phyloP scores from a whole-genome alignment of 2,329 filamentous ascomycete species.

The Verticillium klebahnii region DNA sequence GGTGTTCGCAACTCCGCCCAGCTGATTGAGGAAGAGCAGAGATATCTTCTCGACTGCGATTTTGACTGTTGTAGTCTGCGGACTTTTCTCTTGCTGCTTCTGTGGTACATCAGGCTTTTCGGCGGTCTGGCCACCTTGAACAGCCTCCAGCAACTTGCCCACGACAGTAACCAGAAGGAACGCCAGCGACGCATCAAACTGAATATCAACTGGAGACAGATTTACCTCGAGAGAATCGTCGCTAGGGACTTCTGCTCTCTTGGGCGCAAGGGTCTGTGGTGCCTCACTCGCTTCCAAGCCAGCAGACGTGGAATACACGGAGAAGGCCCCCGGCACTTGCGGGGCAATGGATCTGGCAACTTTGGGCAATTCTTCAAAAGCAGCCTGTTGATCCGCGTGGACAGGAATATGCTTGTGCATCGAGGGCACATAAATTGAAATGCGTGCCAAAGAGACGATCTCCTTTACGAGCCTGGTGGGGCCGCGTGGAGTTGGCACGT shows the following conservation, averaged over 20 bases:
- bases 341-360: conserved; percentile 37
- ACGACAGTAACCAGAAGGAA: conserved; percentile 50
- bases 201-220: conserved; percentile 46
- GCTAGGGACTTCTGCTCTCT: conserved; percentile 8
- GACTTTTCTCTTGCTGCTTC: conserved; percentile 2
- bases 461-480: conserved; percentile 53
- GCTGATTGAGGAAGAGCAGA: conserved; percentile 50
- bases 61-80: conserved; percentile 32
- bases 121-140: conserved; percentile 21
- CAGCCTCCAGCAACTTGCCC: conserved; percentile 41
- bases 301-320: conserved; percentile 30
- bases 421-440: conserved; percentile 53
- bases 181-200: conserved; percentile 53
- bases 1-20: conserved; percentile 47
- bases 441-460: conserved; percentile 41
- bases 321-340: conserved; percentile 59
- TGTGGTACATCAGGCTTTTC: conserved; percentile 11
- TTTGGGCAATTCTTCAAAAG: conserved; percentile 19
- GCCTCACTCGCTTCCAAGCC: conserved; percentile 3
- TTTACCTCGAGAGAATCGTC: conserved; percentile 41
- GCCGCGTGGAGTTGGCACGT: conserved; percentile 44
- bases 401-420: conserved; percentile 39
- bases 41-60: conserved; percentile 45
- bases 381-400: conserved; percentile 21
- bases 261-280: conserved; percentile 1